Evolutionary conservation across 1,139 yeast genomes (phyloP), one percentile per base, ranked within the genome.

Genomic region (Taiozyma sp.): DNA sequence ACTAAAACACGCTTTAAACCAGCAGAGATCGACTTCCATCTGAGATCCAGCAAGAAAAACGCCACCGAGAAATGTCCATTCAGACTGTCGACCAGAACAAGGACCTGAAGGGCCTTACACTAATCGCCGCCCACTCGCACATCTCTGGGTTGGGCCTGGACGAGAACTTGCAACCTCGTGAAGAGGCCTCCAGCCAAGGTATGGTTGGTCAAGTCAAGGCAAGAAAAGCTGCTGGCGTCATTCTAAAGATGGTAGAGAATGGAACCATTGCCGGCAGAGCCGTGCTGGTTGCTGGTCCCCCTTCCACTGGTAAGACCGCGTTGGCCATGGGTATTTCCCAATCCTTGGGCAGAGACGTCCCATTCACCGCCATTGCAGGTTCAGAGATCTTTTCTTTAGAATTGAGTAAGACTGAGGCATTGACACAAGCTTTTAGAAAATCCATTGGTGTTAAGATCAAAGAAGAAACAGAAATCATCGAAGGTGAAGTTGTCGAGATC

Each of bases 301-400:
- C 99, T 36, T 87, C 96, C 1, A 95, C 99, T 2, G 99, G 99
- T 69, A 95, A 95, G 69, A 95, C 99, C 12, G 99, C 99, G 48
- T 84, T 95, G 64, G 99, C 99, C 30, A 91, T 92, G 93, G 99
- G 97, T 30, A 76, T 93, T 53, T 80, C 97, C 13, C 98, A 93
- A 69, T 82, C 84, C 47, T 77, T 95, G 60, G 99, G 99, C 14
- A 65, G 73, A 23, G 97, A 92, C 62, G 97, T 95, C 44, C 99
- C 99, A 44, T 95, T 95, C 70, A 93, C 98, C 10, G 91, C 96
- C 13, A 79, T 95, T 64, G 92, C 97, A 4, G 99, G 96, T 8
- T 85, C 96, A 43, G 99, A 95, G 71, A 83, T 95, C 51, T 95
- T 84, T 63, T 89, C 97, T 4, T 78, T 92, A 62, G 99, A 93